These are phyloP conservation scores for Aureobasidium sp. DNA, from an alignment of 2,329 filamentous ascomycete genomes.

Conservation along the genomic window DNA sequence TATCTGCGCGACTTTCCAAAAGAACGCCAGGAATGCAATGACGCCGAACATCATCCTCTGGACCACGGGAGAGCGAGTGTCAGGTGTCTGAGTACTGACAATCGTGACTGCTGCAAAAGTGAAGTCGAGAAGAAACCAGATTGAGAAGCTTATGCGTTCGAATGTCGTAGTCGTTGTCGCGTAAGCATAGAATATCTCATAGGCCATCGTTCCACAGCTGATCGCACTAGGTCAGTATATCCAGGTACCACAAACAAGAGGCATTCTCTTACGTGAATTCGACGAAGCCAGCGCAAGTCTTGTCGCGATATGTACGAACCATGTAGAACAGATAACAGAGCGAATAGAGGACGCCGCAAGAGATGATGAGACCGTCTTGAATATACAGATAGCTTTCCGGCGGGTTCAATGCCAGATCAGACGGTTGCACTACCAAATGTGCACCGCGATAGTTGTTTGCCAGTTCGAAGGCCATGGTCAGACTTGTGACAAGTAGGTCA, in stretches of 20 bases:
- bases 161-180: constrained; percentile 29
- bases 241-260: too few relatives aligned
- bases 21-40: constrained; percentile 25
- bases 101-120: constrained; percentile 31
- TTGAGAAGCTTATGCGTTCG: constrained; percentile 31
- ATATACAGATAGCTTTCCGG: constrained; percentile 36
- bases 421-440: constrained; percentile 47
- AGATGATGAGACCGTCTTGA: constrained; percentile 35
- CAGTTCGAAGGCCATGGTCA: constrained; percentile 27
- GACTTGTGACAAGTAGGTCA: not conserved
- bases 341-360: constrained; percentile 34
- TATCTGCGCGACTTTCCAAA: constrained; percentile 24
- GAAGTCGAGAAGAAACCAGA: constrained; percentile 33
- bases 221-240: not conserved
- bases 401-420: constrained; percentile 35
- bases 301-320: constrained; percentile 31
- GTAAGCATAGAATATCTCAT: constrained; percentile 35
- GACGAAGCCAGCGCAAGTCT: constrained; percentile 28
- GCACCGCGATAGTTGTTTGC: constrained; percentile 33
- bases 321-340: constrained; percentile 37
- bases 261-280: constrained; percentile 21
- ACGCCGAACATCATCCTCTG: constrained; percentile 25
- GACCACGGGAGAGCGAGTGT: constrained; percentile 22
- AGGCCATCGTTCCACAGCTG: constrained; percentile 29
- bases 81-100: constrained; percentile 24